Percentiles rank a stretch among this genome's conserved stretches.
Conservation (phyloP, 495 filamentous ascomycete species). For the Penicillium subrubescens region DNA sequence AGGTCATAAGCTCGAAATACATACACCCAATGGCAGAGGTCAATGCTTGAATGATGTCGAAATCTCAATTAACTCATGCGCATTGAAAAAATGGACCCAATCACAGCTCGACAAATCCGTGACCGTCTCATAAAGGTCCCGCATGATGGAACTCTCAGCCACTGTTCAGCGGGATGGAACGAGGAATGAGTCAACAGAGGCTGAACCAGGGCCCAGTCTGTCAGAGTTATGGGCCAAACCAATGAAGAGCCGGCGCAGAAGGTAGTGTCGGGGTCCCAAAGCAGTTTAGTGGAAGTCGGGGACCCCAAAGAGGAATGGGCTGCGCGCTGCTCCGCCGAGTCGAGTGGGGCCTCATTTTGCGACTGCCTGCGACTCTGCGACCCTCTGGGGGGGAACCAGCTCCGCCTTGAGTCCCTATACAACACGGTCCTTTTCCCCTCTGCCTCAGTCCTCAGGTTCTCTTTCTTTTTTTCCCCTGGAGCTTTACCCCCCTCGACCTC, state of each 20-base stretch:
- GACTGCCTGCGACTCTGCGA: background rate
- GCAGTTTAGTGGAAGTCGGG: slow-evolving; percentile 36
- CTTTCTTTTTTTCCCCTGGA: slow-evolving; percentile 10
- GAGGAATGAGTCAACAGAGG: slow-evolving; percentile 7
- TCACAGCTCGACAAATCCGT: background rate
- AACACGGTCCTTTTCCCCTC: slow-evolving; percentile 4
- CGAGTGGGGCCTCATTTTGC: background rate
- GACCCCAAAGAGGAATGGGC: slow-evolving; percentile 31
- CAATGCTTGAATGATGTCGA: background rate
- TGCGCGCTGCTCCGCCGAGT: slow-evolving; percentile 7
- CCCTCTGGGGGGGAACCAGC: background rate
- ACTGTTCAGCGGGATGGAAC: background rate
- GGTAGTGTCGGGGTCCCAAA: slow-evolving; percentile 38
- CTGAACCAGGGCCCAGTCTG: background rate
- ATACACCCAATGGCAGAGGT: background rate
- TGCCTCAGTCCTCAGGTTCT: slow-evolving; percentile 24
- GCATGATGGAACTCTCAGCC: background rate
- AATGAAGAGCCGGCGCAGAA: background rate
- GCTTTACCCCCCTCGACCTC: background rate
- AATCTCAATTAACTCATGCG: background rate
- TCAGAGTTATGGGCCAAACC: background rate
- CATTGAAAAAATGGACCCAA: background rate
- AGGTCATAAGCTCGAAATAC: background rate
- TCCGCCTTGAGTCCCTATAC: slow-evolving; percentile 10
- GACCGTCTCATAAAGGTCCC: background rate